phyloP scores from a whole-genome alignment of 2,329 filamentous ascomycete species.

The Aureobasidium sp. region DNA sequence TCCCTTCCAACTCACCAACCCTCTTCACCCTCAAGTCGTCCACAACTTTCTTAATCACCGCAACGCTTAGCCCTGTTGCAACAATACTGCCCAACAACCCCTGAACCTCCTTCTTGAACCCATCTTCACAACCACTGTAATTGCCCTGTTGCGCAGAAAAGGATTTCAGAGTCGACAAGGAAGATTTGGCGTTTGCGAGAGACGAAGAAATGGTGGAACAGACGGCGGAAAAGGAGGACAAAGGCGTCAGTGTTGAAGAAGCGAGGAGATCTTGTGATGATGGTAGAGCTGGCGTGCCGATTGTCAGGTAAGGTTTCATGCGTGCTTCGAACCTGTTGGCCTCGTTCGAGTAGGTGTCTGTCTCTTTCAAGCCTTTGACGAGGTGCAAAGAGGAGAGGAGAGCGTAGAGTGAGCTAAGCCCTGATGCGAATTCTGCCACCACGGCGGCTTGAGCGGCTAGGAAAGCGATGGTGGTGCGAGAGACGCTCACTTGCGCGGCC shows the following conservation, averaged over 20 bases:
- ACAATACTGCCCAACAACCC: conserved; percentile 29
- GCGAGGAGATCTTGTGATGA: conserved; percentile 54
- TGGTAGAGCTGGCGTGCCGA: conserved; percentile 62
- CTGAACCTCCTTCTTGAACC: conserved; percentile 32
- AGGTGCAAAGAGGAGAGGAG: conserved; percentile 53
- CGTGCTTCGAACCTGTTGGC: conserved; percentile 70
- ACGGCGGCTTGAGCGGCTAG: conserved; percentile 24
- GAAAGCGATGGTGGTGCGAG: conserved; percentile 24
- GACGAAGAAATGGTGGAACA: conserved; percentile 22
- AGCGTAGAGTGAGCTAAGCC: conserved; percentile 49
- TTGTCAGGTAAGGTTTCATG: conserved; percentile 72
- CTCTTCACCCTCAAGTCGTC: conserved; percentile 18
- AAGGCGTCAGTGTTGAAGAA: conserved; percentile 16
- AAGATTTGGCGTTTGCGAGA: conserved; percentile 31
- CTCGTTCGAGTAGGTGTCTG: conserved; percentile 60
- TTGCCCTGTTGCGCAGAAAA: conserved; percentile 28
- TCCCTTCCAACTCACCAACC: conserved; percentile 17
- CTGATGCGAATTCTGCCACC: neutral
- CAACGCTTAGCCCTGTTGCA: conserved; percentile 25
- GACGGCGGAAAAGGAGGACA: conserved; percentile 11
- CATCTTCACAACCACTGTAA: conserved; percentile 31
- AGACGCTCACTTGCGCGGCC: conserved; percentile 19
- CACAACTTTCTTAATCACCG: conserved; percentile 21
- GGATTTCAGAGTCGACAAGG: conserved; percentile 33
- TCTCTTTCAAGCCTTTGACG: conserved; percentile 40